Evolutionary conservation across 1,284 basidiomycete genomes (phyloP).

Genomic region (Golubevia sp.): DNA sequence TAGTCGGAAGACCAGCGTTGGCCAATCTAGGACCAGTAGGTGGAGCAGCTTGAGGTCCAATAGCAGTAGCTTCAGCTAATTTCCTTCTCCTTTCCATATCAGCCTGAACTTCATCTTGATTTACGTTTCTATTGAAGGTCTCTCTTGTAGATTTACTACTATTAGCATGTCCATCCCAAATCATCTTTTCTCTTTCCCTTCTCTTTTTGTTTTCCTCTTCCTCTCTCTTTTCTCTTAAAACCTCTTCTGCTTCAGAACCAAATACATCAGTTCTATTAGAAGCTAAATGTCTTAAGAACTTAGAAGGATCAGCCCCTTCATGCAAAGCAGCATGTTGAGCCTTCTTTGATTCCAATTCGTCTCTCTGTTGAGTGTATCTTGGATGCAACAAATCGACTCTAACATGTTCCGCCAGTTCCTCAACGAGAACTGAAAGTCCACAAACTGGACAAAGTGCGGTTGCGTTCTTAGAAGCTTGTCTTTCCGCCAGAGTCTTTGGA

Average conservation of each 20-base stretch:
- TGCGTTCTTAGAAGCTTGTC: constrained; percentile 15
- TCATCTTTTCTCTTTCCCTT: constrained; percentile 51
- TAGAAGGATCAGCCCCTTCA: constrained; percentile 50
- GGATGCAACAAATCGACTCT: constrained; percentile 97
- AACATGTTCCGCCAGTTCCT: constrained; percentile 96
- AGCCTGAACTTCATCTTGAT: neutral
- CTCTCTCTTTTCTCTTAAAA: constrained; percentile 32
- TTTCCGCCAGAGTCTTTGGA: constrained; percentile 63
- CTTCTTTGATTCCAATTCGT: constrained; percentile 45
- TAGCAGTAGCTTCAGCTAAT: constrained; percentile 1
- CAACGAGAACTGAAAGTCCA: constrained; percentile 87
- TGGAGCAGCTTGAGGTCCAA: constrained; percentile 5
- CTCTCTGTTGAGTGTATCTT: constrained; percentile 64
- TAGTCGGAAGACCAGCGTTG: neutral
- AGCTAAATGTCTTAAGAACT: constrained; percentile 48
- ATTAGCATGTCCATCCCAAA: constrained; percentile 56
- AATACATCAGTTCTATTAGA: constrained; percentile 43
- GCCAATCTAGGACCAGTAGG: neutral
- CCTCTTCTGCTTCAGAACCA: constrained; percentile 39
- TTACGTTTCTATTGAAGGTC: constrained; percentile 19
- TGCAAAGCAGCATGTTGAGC: constrained; percentile 50
- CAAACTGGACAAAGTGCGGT: constrained; percentile 86
- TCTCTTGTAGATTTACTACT: constrained; percentile 33
- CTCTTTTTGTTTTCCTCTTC: constrained; percentile 39
- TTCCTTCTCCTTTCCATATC: constrained; percentile 4